Base-by-base conservation (phyloP, 2,329 filamentous ascomycete species). In the Cercospora sp. region DNA sequence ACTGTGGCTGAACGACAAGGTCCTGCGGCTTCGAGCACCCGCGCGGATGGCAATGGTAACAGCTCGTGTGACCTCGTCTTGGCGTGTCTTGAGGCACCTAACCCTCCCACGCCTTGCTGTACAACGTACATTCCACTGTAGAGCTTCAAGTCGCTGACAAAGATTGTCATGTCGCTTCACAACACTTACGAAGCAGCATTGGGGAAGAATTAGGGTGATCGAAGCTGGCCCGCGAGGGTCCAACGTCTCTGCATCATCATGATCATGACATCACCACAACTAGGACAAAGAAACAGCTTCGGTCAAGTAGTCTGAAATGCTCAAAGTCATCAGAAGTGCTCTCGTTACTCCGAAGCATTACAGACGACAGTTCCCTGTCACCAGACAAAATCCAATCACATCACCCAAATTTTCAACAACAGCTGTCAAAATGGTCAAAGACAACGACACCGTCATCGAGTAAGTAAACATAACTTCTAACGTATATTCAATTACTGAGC, bases 391-490 rank as follows among this genome's bases (percentile, higher is more conserved):
- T 23, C 20, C 8, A 30, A 33, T 20, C 18, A 9, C 18, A 16
- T 23, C 31, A 30, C 6, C 16, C 23, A 58, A 23, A 58, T 67
- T 63, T 39, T 60, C 53, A 12, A 58, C 18, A 20, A 62, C 60
- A 39, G 60, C 70, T 26, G 31, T 60, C 73, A 83, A 75, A 67
- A 85, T 85, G 83, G 83, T 84, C 67, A 86, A 86, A 77, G 81
- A 83, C 74, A 80, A 80, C 58, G 77, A 82, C 39, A 85, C 82
- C 53, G 83, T 86, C 60, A 84, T 86, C 71, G 71, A 82, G 83
- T 84, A 2, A 70, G 75, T 55, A 60, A 31, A 63, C 33, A 70
- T 23, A 8, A 16, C 45, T 60, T n/a, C 36, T 18, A 13, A 13
- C 3, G 13, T 60, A 9, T 20, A 13, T n/a, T 13, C 26, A 30